Evolutionary conservation across 345 rosid genomes (phyloP).

Genomic region (Bruguiera parviflora): DNA sequence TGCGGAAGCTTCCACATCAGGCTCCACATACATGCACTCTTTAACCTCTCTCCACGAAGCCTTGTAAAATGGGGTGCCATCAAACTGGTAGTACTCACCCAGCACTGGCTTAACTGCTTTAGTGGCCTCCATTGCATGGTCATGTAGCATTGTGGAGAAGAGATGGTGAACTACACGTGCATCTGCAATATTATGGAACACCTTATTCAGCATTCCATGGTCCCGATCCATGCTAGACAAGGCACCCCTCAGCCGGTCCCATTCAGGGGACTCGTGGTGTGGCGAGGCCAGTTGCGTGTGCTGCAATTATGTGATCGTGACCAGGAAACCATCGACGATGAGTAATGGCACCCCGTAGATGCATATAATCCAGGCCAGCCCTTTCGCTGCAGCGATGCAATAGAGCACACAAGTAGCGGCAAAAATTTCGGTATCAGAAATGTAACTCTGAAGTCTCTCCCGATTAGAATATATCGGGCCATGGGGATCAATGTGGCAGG

Average conservation of each 20-base stretch:
- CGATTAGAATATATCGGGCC: constrained; percentile 14
- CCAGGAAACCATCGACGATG: constrained; percentile 12
- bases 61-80: constrained; percentile 7
- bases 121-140: constrained; percentile 26
- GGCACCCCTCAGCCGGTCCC: constrained; percentile 25
- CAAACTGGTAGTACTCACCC: constrained; percentile 13
- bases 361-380: constrained; percentile 1
- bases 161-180: constrained; percentile 19
- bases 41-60: constrained; percentile 21
- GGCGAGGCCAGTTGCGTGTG: constrained; percentile 21
- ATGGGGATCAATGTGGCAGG: constrained; percentile 43
- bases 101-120: constrained; percentile 15
- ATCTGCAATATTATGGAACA: constrained; percentile 19
- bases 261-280: constrained; percentile 15
- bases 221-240: constrained; percentile 18
- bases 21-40: constrained; percentile 26
- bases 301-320: constrained; percentile 11
- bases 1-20: background rate
- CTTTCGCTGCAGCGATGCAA: background rate
- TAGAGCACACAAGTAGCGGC: background rate
- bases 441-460: constrained; percentile 11
- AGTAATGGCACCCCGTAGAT: constrained; percentile 8
- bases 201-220: constrained; percentile 20
- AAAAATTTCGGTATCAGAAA: constrained; percentile 9
- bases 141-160: constrained; percentile 18